These are phyloP conservation scores for Ustanciosporium gigantosporum DNA, from an alignment of 1,284 basidiomycete species.

Conservation along the genomic window DNA sequence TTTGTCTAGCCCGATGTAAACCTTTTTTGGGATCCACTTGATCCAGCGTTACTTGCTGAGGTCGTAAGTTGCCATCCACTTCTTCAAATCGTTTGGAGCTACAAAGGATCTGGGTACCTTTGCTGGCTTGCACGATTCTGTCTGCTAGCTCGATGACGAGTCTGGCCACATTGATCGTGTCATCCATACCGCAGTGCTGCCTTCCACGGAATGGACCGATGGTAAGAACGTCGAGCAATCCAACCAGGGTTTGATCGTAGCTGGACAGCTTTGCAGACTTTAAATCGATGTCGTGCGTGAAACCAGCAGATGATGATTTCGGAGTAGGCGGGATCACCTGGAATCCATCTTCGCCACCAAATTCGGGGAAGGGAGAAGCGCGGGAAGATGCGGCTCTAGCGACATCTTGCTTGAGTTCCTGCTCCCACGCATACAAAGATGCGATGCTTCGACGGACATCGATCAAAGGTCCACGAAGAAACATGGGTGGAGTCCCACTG, in stretches of 20 bases:
- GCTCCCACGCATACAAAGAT: conserved; percentile 32
- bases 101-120: conserved; percentile 18
- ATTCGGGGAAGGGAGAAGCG: conserved; percentile 5
- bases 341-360: conserved; percentile 36
- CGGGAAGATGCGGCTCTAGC: conserved; percentile 2
- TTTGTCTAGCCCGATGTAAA: conserved; percentile 7
- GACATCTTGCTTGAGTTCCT: conserved; percentile 14
- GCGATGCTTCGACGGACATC: conserved; percentile 59
- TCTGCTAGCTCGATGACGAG: conserved; percentile 51
- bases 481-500: conserved; percentile 34
- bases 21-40: conserved; percentile 5
- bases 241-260: conserved; percentile 39
- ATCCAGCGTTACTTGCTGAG: too few relatives aligned
- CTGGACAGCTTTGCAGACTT: conserved; percentile 13
- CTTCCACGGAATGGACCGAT: conserved; percentile 60
- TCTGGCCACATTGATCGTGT: conserved; percentile 63
- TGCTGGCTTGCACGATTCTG: conserved; percentile 8
- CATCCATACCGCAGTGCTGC: conserved; percentile 64
- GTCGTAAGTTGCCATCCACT: too few relatives aligned
- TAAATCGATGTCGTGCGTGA: conserved; percentile 3
- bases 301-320: background rate
- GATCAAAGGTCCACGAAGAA: conserved; percentile 45
- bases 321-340: conserved; percentile 31
- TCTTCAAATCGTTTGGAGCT: conserved; percentile 18
- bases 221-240: conserved; percentile 31